A percentile compares a stretch with the other conserved stretches of the same genome.
Conservation (phyloP, 2,329 filamentous ascomycete species). For the Fusarium nanum region DNA sequence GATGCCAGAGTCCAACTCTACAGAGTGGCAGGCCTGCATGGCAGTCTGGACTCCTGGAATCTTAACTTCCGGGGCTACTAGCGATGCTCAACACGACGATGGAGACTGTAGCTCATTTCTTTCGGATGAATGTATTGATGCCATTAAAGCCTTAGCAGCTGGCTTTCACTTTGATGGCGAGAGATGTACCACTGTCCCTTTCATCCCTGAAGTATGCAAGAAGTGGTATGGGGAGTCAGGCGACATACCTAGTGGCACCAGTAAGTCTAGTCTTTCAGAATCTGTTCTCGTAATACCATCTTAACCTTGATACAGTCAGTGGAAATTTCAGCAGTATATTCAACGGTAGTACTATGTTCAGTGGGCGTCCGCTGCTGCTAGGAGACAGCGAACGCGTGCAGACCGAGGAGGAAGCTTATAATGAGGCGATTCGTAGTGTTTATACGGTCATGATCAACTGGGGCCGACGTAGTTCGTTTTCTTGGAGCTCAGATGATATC, state of each 20-base stretch:
- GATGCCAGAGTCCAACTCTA: conserved; percentile 6
- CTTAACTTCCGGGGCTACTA: background rate
- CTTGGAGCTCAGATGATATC: background rate
- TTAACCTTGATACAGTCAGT: conserved; percentile 1
- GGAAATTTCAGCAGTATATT: conserved; percentile 6
- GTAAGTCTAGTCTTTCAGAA: conserved; percentile 3
- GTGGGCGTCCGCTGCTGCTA: background rate
- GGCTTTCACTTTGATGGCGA: background rate
- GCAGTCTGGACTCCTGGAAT: conserved; percentile 1
- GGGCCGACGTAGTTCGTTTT: background rate
- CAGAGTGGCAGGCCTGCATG: conserved; percentile 15
- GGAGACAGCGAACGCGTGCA: background rate
- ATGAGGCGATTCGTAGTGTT: conserved; percentile 20
- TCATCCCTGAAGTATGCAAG: conserved; percentile 2
- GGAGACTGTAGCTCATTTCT: conserved; percentile 27
- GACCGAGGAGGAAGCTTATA: conserved; percentile 19
- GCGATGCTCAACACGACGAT: conserved; percentile 18
- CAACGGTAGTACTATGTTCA: conserved; percentile 8
- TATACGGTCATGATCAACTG: conserved; percentile 29
- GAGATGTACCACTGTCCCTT: background rate
- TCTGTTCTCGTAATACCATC: background rate
- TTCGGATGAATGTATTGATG: conserved; percentile 12
- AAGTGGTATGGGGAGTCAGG: conserved; percentile 9
- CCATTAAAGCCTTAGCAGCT: background rate
- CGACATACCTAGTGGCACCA: background rate